Base-by-base conservation (phyloP, 352 stramenopile species). In the Pythium apleroticum region DNA sequence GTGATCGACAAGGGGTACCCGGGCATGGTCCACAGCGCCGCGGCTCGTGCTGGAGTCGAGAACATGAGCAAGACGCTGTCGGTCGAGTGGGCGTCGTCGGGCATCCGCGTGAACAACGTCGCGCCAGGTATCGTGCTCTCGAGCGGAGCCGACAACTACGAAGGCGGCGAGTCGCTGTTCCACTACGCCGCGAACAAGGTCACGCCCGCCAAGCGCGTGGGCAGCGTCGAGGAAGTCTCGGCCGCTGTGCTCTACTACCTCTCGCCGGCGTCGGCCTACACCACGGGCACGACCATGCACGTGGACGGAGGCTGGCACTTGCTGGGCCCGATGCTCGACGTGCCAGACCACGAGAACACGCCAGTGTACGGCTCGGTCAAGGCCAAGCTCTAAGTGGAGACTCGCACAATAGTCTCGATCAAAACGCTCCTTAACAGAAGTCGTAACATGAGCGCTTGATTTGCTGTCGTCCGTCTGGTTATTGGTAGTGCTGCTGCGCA, bases 1-100 rank as follows among this genome's bases (percentile, higher is more conserved):
- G 91, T 94, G 33, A 97, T 97, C 76, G 79, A 93, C 45, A 98
- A 98, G 66, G 96, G 96, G 9, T 97, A 97, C 72, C 93, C 93
- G 7, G 61, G 88, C 27, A 97, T 98, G 85, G 86, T 84, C 17
- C 95, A 98, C 76, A 90, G 80, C 48, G 83, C 85, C n/a, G 92
- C 93, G 7, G 91, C 93, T 46, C 81, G 95, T 49, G 94, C 93
- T 24, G 95, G 84, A 15, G 88, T 98, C 17, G 85, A 98, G 69
- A 98, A 98, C 73, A 86, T 98, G 63, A 94, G 76, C 57, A 97
- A 97, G 69, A 98, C 93, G 35, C 80, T 98, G 12, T 93, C 88
- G 30, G 81, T 96, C 31, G 95, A 98, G 73, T 98, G 96, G 96
- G 95, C 96, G 19, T 79, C 88, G 31, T 94, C 77, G 33, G 88